Conservation (phyloP, 2,329 filamentous ascomycete genomes). For the Diaporthe citriasiana region DNA sequence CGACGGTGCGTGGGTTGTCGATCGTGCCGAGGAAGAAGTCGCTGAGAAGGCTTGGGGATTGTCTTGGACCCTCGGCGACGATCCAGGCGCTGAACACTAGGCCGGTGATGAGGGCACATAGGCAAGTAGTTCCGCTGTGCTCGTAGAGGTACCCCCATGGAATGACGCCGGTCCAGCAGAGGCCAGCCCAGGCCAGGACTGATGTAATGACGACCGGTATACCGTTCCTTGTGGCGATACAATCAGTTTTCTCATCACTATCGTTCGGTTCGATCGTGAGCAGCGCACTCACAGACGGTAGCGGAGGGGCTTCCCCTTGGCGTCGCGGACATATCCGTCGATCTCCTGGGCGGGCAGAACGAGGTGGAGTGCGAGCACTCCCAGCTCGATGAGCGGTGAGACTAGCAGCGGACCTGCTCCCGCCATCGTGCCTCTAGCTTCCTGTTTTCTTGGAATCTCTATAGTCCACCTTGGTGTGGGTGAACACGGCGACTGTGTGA, state of each 20-base stretch:
- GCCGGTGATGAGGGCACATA: conserved; percentile 13
- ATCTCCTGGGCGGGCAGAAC: conserved; percentile 26
- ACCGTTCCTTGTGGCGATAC: conserved; percentile 22
- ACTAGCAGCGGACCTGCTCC: conserved; percentile 24
- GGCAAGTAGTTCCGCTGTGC: conserved; percentile 2
- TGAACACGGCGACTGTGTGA: not conserved
- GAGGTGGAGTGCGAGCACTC: conserved; percentile 36
- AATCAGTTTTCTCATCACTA: not conserved
- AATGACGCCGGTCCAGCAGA: conserved; percentile 28
- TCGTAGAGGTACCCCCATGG: conserved; percentile 35
- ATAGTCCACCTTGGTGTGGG: not conserved
- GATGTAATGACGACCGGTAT: conserved; percentile 19
- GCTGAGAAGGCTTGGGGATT: not conserved
- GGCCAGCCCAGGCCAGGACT: conserved; percentile 27
- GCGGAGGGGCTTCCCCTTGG: conserved; percentile 36
- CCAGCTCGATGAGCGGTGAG: conserved; percentile 37
- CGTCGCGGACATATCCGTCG: conserved; percentile 38
- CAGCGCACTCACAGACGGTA: conserved; percentile 34
- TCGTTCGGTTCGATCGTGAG: not conserved
- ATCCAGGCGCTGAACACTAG: conserved; percentile 26
- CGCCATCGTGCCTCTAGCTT: not conserved
- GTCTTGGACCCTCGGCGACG: conserved; percentile 8
- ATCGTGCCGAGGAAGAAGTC: conserved; percentile 35
- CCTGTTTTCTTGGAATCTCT: not conserved
- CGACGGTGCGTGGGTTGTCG: conserved; percentile 30